phyloP scores from a whole-genome alignment of 2,329 filamentous ascomycete genomes.

The Rhinocladiella similis region DNA sequence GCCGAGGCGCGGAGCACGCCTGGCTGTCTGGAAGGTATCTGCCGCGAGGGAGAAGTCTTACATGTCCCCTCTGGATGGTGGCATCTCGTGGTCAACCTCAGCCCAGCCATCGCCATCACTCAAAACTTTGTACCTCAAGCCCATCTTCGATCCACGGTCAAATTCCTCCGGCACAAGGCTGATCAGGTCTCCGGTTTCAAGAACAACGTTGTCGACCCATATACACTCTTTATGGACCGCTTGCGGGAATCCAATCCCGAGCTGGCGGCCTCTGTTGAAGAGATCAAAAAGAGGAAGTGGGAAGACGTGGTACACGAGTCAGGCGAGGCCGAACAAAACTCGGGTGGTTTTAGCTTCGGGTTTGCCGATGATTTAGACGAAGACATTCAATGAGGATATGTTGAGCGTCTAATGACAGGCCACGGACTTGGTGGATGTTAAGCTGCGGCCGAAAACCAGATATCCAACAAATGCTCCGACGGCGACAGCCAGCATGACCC shows the following conservation, averaged over 20 bases:
- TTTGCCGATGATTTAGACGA: slow-evolving; percentile 60
- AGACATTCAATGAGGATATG: slow-evolving; percentile 32
- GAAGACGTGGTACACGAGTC: slow-evolving; percentile 68
- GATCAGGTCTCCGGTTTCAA: slow-evolving; percentile 87
- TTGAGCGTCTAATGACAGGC: slow-evolving; percentile 72
- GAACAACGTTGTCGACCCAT: slow-evolving; percentile 69
- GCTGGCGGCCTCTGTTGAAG: slow-evolving; percentile 66
- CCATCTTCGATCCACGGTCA: slow-evolving; percentile 72
- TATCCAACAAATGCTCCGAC: slow-evolving; percentile 89
- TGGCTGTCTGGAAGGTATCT: slow-evolving; percentile 84
- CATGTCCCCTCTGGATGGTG: slow-evolving; percentile 96
- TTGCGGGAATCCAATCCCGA: slow-evolving; percentile 65
- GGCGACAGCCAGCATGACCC: slow-evolving; percentile 90
- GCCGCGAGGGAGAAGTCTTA: slow-evolving; percentile 77
- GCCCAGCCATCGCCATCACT: slow-evolving; percentile 81
- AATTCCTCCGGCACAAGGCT: slow-evolving; percentile 77
- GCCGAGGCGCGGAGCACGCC: slow-evolving; percentile 72
- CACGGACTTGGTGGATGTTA: slow-evolving; percentile 75
- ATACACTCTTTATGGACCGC: slow-evolving; percentile 70
- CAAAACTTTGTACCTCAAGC: slow-evolving; percentile 88
- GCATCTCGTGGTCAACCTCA: slow-evolving; percentile 90
- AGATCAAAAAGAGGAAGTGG: slow-evolving; percentile 80
- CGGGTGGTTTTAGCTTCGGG: slow-evolving; percentile 63
- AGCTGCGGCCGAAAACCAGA: slow-evolving; percentile 71
- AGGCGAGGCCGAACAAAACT: slow-evolving; percentile 40